Conservation (phyloP, 2,329 filamentous ascomycete genomes). For the Cephalotrichum gorgonifer region DNA sequence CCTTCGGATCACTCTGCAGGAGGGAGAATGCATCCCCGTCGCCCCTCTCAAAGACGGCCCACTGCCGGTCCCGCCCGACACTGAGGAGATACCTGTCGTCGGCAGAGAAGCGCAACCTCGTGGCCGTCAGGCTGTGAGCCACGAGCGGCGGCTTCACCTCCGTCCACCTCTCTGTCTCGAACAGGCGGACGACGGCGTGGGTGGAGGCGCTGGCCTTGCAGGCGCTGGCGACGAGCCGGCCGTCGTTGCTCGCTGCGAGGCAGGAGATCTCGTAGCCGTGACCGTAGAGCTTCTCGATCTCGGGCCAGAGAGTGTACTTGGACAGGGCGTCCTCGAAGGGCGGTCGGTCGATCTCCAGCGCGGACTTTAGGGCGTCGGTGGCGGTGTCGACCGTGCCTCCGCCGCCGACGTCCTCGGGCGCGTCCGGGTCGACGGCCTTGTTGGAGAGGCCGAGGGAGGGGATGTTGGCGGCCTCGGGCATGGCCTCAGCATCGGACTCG, state of each 20-base stretch:
- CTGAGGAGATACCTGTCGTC: conserved; percentile 71
- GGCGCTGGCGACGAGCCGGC: conserved; percentile 72
- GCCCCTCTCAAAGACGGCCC: conserved; percentile 64
- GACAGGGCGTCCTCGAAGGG: conserved; percentile 85
- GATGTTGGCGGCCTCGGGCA: conserved; percentile 88
- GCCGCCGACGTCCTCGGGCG: conserved; percentile 40
- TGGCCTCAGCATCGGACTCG: conserved; percentile 38
- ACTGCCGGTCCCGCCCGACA: conserved; percentile 85
- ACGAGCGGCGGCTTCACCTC: conserved; percentile 74
- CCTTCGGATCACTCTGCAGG: conserved; percentile 63
- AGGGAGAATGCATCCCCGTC: conserved; percentile 39
- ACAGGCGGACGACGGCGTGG: conserved; percentile 87
- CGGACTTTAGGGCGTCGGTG: conserved; percentile 45
- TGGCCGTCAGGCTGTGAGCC: conserved; percentile 82
- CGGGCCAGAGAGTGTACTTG: conserved; percentile 88
- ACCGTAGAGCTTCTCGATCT: conserved; percentile 92
- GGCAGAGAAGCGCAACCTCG: conserved; percentile 66
- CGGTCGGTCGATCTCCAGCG: conserved; percentile 59
- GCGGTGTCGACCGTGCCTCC: conserved; percentile 38
- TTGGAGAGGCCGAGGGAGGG: conserved; percentile 93
- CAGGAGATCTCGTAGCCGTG: conserved; percentile 96
- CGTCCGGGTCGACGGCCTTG: conserved; percentile 60
- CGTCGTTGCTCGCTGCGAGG: conserved; percentile 67
- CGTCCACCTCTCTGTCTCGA: conserved; percentile 79
- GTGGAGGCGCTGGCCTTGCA: conserved; percentile 89